Conservation (phyloP, 345 rosid species). For the Citrus mangshanensis region DNA sequence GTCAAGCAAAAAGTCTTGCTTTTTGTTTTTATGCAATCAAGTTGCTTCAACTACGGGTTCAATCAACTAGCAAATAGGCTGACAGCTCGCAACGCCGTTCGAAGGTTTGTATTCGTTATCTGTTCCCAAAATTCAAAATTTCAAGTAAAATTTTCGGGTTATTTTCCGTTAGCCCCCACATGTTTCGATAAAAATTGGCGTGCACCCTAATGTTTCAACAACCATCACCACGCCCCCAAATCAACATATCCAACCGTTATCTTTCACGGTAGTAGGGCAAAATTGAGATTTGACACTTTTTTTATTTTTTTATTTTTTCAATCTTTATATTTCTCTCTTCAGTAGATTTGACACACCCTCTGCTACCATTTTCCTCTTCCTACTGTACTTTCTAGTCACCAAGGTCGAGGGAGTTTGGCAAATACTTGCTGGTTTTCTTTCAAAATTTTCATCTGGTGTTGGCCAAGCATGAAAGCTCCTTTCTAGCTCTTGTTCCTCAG, state of each 20-base stretch:
- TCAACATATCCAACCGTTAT: too few relatives aligned
- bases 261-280: too few relatives aligned
- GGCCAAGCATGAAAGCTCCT: conserved; percentile 32
- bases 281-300: too few relatives aligned
- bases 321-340: too few relatives aligned
- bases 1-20: neutral
- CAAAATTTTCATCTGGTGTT: conserved; percentile 44
- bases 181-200: too few relatives aligned
- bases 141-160: too few relatives aligned
- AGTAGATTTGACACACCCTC: conserved; percentile 34
- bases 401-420: conserved; percentile 30
- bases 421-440: conserved; percentile 32
- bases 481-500: conserved; percentile 59
- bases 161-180: too few relatives aligned
- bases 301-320: too few relatives aligned
- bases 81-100: neutral
- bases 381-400: conserved; percentile 46
- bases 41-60: neutral
- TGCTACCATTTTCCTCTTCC: conserved; percentile 61
- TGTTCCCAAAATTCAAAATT: neutral
- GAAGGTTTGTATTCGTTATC: neutral
- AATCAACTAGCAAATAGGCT: neutral
- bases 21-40: neutral
- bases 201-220: too few relatives aligned
- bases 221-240: too few relatives aligned